Evolutionary conservation across 2,329 filamentous ascomycete genomes (phyloP).

Genomic region (Verticillium tricorpus): DNA sequence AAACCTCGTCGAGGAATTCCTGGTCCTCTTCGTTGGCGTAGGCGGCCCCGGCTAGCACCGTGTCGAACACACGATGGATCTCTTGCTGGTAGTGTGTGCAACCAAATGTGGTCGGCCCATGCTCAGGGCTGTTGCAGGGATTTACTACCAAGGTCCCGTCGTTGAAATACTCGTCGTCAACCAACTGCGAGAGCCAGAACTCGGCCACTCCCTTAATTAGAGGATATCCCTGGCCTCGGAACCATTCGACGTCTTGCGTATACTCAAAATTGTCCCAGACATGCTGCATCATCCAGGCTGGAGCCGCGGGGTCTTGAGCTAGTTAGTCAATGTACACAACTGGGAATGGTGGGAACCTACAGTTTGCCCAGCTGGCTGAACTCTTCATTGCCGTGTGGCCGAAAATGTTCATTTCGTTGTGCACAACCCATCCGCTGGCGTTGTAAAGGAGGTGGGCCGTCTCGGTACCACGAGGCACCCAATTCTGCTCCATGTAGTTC

Average conservation of each 20-base stretch:
- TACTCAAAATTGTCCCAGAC: constrained; percentile 55
- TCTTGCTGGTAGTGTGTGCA: constrained; percentile 51
- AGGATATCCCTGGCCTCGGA: constrained; percentile 43
- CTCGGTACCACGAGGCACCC: constrained; percentile 46
- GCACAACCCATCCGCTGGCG: constrained; percentile 50
- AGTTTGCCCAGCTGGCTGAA: constrained; percentile 24
- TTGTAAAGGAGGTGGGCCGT: constrained; percentile 51
- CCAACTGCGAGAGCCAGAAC: constrained; percentile 54
- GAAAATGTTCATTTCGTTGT: constrained; percentile 56
- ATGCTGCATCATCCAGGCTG: constrained; percentile 58
- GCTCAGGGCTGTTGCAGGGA: constrained; percentile 55
- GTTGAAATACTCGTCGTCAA: constrained; percentile 41
- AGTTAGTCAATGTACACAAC: constrained; percentile 17
- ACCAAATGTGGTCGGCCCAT: constrained; percentile 48
- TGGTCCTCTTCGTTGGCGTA: constrained; percentile 19
- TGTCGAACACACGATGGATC: constrained; percentile 37
- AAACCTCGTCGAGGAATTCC: constrained; percentile 30
- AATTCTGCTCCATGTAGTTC: constrained; percentile 48
- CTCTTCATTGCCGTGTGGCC: constrained; percentile 44
- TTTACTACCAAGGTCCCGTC: constrained; percentile 51
- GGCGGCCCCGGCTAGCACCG: constrained; percentile 23
- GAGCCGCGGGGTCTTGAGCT: constrained; percentile 37
- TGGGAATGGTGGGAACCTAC: constrained; percentile 10
- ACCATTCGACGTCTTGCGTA: constrained; percentile 40
- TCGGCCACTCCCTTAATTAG: constrained; percentile 46